These are phyloP conservation scores for Globisporangium parvum DNA, from an alignment of 352 stramenopile species.

Conservation along the genomic window DNA sequence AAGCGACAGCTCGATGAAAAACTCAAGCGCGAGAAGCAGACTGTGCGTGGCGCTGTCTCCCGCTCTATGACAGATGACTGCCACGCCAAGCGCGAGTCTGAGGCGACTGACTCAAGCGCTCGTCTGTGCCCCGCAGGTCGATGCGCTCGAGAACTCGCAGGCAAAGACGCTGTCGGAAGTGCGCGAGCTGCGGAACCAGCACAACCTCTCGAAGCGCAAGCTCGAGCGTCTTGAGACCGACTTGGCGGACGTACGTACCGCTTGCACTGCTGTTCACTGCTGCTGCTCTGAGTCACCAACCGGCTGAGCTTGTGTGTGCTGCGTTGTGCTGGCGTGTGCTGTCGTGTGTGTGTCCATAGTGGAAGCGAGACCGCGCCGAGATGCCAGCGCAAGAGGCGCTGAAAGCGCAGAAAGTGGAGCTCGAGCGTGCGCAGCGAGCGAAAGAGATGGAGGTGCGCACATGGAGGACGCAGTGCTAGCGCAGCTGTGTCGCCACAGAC, in stretches of 20 bases:
- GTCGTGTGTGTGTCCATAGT: constrained; percentile 24
- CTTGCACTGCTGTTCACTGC: not conserved
- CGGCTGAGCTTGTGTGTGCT: not conserved
- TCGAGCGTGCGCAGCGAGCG: constrained; percentile 58
- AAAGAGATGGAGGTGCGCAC: constrained; percentile 61
- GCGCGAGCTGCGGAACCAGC: constrained; percentile 62
- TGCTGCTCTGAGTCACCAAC: not conserved
- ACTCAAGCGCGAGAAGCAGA: constrained; percentile 59
- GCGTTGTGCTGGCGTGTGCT: not conserved
- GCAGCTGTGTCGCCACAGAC: not conserved
- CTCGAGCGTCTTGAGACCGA: constrained; percentile 69
- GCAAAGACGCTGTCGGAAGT: constrained; percentile 68
- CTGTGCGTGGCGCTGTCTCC: constrained; percentile 11
- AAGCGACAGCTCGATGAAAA: constrained; percentile 57
- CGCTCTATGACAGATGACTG: not conserved
- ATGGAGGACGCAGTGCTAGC: not conserved
- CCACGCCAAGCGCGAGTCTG: not conserved
- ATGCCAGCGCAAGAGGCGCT: constrained; percentile 48
- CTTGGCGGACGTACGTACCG: constrained; percentile 29
- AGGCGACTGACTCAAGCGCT: not conserved
- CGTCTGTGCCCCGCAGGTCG: constrained; percentile 32
- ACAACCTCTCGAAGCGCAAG: constrained; percentile 50
- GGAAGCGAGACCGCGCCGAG: constrained; percentile 39
- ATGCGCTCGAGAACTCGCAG: constrained; percentile 53
- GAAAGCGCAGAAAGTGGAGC: constrained; percentile 50